Evolutionary conservation across 495 filamentous ascomycete species (phyloP), one percentile per base, ranked within the genome.

Genomic region (Penicillium herquei): DNA sequence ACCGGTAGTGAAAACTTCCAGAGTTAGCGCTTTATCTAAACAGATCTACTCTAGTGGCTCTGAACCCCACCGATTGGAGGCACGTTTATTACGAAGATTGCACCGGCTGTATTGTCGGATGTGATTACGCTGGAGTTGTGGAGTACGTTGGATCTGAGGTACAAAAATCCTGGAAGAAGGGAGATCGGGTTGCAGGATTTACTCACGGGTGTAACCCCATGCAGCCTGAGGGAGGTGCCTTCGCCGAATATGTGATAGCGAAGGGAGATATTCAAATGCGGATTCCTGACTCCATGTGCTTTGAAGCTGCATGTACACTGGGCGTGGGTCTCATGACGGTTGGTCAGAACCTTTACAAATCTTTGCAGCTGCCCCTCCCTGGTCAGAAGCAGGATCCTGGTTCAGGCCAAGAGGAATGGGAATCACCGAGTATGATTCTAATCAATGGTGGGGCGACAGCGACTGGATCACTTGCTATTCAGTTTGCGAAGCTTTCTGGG

Each of bases 221-320:
- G 7, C 59, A 81, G n/a, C 67, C 69, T 17, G 65, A 75, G 13
- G 70, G 74, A 34, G 82, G 82, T 11, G 68, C 72, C 13, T 85
- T 83, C 56, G 81, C 75, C 33, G 69, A 80, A 33, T 79, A 76
- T 54, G 61, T 70, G 18, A 63, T 72, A 9, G 75, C 71, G 0
- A 78, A 77, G 47, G 76, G 65, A 0, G 76, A 84, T 53, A 55
- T 73, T 13, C 68, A 81, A 43, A 67, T 79, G 2, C 67, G 74
- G 21, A 67, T 82, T 16, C 81, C 84, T 1, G 77, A 79, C 0
- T 66, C 78, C 45, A 52, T 78, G 6, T 68, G 52, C 45, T 83
- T 77, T 43, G 72, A 80, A 34, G 70, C 77, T 7, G 83, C 78
- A 0, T 70, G 80, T 0, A 79, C 80, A 8, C 62, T 84, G 1